These are phyloP conservation scores for Apiotrichum gracile DNA, from an alignment of 1,284 basidiomycete species.

Conservation along the genomic window DNA sequence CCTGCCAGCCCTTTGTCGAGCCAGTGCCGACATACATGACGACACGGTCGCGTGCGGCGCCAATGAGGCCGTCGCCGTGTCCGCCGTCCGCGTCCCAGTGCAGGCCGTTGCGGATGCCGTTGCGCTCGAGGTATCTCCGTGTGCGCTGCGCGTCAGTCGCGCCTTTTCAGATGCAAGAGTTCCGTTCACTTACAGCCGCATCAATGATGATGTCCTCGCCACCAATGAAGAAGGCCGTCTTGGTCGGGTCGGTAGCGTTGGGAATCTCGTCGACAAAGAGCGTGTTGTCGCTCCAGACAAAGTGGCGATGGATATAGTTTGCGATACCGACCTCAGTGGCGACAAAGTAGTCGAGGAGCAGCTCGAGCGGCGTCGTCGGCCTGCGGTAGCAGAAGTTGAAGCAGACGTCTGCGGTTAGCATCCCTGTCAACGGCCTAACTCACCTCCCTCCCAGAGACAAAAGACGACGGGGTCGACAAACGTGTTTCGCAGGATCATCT, in stretches of 20 bases:
- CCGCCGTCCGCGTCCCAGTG: conserved; percentile 62
- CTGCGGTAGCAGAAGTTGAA: conserved; percentile 77
- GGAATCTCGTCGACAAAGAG: conserved; percentile 86
- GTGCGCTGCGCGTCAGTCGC: conserved; percentile 54
- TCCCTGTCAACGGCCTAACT: conserved; percentile 19
- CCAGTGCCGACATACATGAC: conserved; percentile 58
- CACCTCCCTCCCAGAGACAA: conserved; percentile 83
- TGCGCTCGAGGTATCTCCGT: conserved; percentile 60
- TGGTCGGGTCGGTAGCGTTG: conserved; percentile 54
- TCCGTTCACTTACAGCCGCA: conserved; percentile 53
- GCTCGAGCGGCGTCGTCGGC: conserved; percentile 61
- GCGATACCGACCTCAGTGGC: conserved; percentile 77
- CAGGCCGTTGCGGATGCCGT: conserved; percentile 65
- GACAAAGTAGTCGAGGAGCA: conserved; percentile 79
- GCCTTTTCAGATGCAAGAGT: background rate
- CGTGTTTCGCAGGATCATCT: conserved; percentile 65
- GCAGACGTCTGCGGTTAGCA: conserved; percentile 60
- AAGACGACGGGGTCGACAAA: conserved; percentile 79
- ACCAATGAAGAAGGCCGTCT: conserved; percentile 63
- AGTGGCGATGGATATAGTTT: conserved; percentile 66
- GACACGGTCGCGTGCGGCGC: conserved; percentile 57
- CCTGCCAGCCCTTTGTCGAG: conserved; percentile 31
- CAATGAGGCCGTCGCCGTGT: conserved; percentile 67
- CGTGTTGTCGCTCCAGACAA: conserved; percentile 73
- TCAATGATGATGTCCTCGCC: conserved; percentile 74